Percentiles rank a stretch among this genome's conserved stretches.
Evolutionary conservation across 768 basidiomycete genomes (phyloP).

Genomic region (Russula earlei): DNA sequence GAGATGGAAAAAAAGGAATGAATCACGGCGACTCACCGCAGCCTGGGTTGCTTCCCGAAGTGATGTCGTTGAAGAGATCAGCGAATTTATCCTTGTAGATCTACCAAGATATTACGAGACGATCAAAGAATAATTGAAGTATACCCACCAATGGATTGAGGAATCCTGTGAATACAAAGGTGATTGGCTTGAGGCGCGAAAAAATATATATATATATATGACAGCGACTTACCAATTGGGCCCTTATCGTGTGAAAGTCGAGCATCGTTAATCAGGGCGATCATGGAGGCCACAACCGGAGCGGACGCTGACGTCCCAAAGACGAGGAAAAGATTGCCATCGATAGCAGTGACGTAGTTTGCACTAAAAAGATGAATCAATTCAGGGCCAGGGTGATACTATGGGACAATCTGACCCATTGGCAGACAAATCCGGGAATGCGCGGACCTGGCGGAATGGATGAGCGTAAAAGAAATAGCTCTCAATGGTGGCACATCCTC

Average conservation of each 20-base stretch:
- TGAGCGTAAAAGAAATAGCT: not conserved
- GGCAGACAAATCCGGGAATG: constrained; percentile 28
- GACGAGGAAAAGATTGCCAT: constrained; percentile 23
- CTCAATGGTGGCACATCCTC: not conserved
- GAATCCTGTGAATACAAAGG: constrained; percentile 2
- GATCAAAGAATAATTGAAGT: not conserved
- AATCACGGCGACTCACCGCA: constrained; percentile 2
- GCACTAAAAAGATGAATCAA: not conserved
- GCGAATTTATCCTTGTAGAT: not conserved
- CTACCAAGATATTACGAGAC: not conserved
- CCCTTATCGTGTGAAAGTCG: constrained; percentile 26
- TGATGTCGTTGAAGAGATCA: not conserved
- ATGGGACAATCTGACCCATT: constrained; percentile 24
- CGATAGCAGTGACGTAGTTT: constrained; percentile 14
- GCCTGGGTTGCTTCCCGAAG: not conserved
- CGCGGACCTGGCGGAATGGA: constrained; percentile 21
- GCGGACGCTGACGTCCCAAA: constrained; percentile 31
- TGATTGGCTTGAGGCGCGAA: not conserved
- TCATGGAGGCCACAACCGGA: constrained; percentile 28
- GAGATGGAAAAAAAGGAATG: not conserved
- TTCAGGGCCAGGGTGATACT: not conserved
- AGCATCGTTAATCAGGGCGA: constrained; percentile 31
- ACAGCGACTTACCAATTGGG: not conserved
- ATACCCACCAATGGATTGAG: not conserved
- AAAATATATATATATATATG: not conserved